A percentile compares a stretch with the other conserved stretches of the same genome.
These are phyloP conservation scores for Solanum bulbocastanum DNA, from an alignment of 257 asterid species.

Conservation along the genomic window DNA sequence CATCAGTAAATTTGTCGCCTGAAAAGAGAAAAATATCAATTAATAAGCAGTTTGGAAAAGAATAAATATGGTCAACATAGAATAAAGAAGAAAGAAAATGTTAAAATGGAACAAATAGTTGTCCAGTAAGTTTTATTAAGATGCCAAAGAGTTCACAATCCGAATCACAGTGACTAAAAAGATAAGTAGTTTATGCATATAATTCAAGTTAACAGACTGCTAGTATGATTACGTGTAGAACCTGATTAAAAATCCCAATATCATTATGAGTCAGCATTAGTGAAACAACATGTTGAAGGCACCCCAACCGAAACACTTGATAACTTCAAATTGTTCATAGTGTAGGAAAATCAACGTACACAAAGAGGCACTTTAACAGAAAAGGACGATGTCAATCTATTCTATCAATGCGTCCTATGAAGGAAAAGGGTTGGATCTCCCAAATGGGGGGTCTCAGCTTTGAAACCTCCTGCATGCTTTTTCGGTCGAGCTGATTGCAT, in stretches of 20 bases:
- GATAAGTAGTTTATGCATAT: neutral
- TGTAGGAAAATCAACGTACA: neutral
- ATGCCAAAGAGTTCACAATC: neutral
- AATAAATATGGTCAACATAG: neutral
- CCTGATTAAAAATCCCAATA: neutral
- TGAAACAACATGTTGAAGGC: neutral
- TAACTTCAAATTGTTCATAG: neutral
- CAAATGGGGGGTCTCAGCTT: neutral
- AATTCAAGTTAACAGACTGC: neutral
- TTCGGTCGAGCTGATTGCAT: neutral
- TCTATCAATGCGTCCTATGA: no score
- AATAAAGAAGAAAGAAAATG: neutral
- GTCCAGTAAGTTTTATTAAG: neutral
- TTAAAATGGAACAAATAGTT: neutral
- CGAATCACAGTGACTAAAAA: neutral
- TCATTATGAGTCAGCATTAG: neutral
- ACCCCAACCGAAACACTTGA: neutral
- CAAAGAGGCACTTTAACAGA: neutral
- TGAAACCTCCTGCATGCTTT: neutral
- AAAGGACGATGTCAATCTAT: neutral
- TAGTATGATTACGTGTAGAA: neutral
- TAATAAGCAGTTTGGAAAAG: neutral
- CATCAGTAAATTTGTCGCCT: constrained; percentile 81
- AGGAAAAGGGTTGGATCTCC: neutral
- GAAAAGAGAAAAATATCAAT: constrained; percentile 9